These are phyloP conservation scores for Climacium dendroides DNA, from an alignment of 225 moss, liverwort and hornwort genomes.

Conservation along the genomic window DNA sequence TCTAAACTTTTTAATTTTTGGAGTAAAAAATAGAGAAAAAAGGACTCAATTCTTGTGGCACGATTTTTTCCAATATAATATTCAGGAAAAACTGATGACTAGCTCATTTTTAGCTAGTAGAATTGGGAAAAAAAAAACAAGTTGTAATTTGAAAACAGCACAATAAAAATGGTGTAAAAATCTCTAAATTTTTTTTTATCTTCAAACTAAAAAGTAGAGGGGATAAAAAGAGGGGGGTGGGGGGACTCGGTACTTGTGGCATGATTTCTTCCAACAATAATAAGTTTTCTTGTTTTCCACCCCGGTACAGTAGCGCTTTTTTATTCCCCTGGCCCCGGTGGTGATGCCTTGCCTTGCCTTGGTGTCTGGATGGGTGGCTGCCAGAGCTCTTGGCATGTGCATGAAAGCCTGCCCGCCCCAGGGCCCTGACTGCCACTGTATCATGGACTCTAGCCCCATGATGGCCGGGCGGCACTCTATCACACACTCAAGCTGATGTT, in stretches of 20 bases:
- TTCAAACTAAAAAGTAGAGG: neutral
- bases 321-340: neutral
- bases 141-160: no score
- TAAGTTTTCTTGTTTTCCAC: neutral
- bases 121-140: no score
- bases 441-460: neutral
- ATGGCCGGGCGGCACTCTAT: neutral
- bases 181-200: neutral
- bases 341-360: neutral
- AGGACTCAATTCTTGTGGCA: no score
- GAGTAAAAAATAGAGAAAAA: no score
- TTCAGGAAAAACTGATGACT: no score
- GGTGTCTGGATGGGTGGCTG: neutral
- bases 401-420: neutral
- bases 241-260: neutral
- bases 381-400: neutral
- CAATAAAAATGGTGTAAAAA: rapidly evolving
- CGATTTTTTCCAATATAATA: no score
- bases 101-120: no score
- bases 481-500: neutral
- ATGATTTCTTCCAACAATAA: neutral
- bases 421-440: neutral
- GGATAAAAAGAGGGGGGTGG: no score
- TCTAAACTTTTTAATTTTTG: no score
- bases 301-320: neutral